Base-by-base conservation (phyloP, 352 stramenopile genomes). In the Phytophthora capsici region DNA sequence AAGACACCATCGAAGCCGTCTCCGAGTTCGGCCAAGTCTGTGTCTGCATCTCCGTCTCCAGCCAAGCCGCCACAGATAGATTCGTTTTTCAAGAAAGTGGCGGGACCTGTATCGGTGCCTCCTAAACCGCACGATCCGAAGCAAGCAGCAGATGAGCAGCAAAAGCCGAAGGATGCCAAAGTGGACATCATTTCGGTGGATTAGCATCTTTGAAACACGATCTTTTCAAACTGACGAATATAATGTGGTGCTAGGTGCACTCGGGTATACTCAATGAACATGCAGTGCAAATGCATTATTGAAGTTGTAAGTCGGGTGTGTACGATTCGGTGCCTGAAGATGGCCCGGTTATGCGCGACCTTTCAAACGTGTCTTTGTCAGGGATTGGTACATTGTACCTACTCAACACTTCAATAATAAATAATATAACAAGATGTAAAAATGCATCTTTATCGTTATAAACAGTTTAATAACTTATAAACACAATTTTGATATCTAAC, bases 21-120 rank as follows among this genome's bases (percentile, higher is more conserved):
- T 43, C 32, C 55, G 4, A 68, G 20, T 14, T 19, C 38, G 6
- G 41, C 26, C 8, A 63, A 63, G 23, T 22, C 44, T 43, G 28
- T 47, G 10, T 45, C 59, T 6, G 17, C 62, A 23, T 64, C 67
- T 0, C 25, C 58, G 22, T 71, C 65, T 23, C 61, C 57, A 2
- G 59, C 54, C 19, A 71, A 74, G 52, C n/a, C 52, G 8, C 41
- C 53, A 46, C 58, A 54, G 32, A 79, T 82, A 47, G 59, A 71
- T 64, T 63, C 70, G 0, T 82, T 48, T 47, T 70, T 82, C 56
- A 67, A 82, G 50, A 78, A 73, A 25, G 46, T 57, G 28, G 20
- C 41, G 22, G 44, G 19, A 0, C 40, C 61, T 6, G 55, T 57
- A 2, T 20, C 49, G 43, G 30, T 51, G 9, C 34, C 57, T 12